Conservation (phyloP, 352 stramenopile species). For the Phytophthora megakarya region DNA sequence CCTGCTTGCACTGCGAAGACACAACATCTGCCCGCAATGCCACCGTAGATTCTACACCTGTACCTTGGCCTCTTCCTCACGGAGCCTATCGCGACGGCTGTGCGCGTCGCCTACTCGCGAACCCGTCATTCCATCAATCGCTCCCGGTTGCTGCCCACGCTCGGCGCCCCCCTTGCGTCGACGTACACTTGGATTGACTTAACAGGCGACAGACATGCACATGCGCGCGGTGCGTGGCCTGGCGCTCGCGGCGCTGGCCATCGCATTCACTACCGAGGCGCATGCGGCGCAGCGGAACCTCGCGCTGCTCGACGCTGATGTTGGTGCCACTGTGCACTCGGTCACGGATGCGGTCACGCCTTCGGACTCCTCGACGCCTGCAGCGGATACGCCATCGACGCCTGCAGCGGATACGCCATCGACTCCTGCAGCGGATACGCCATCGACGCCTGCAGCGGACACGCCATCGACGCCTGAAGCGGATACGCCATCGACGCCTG, state of each 20-base stretch:
- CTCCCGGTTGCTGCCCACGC: constrained; percentile 33
- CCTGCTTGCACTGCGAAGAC: too few relatives aligned
- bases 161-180: constrained; percentile 18
- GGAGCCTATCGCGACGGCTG: constrained; percentile 18
- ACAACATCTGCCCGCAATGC: constrained; percentile 14
- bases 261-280: constrained; percentile 21
- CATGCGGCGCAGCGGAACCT: constrained; percentile 26
- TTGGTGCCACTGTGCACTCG: background rate
- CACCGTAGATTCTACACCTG: too few relatives aligned
- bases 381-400: background rate
- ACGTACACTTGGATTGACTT: constrained; percentile 34
- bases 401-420: constrained; percentile 7
- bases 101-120: constrained; percentile 18
- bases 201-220: constrained; percentile 19
- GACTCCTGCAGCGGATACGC: background rate
- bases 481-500: background rate
- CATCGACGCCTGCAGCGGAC: constrained; percentile 6
- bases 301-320: constrained; percentile 3
- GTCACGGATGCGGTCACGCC: constrained; percentile 10
- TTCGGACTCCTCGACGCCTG: background rate
- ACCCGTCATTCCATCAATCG: constrained; percentile 37
- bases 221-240: constrained; percentile 26
- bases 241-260: constrained; percentile 22
- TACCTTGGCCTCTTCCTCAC: constrained; percentile 3
- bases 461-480: constrained; percentile 17